A percentile compares a stretch with the other conserved stretches of the same genome.
These are phyloP conservation scores for Epichloe hybrida DNA, from an alignment of 2,329 filamentous ascomycete genomes.

Conservation along the genomic window DNA sequence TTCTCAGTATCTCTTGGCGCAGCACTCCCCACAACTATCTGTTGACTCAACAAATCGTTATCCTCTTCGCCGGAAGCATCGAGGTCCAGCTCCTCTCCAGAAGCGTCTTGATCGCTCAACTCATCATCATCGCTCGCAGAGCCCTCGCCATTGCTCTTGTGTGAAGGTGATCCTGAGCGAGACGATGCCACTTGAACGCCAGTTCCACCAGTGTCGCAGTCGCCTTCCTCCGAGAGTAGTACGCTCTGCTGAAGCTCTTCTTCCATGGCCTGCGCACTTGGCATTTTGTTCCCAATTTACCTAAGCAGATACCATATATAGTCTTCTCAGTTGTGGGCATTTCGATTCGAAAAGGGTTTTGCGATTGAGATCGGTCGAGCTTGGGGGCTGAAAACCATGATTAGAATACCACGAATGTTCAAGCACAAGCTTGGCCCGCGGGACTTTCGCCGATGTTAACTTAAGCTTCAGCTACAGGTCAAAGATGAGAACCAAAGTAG, in stretches of 20 bases:
- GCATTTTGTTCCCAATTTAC: constrained; percentile 25
- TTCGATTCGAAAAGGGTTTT: constrained; percentile 12
- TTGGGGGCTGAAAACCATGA: constrained; percentile 13
- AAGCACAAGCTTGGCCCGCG: constrained; percentile 6
- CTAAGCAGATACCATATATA: constrained; percentile 8
- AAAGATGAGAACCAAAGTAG: background rate
- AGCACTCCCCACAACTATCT: constrained; percentile 11
- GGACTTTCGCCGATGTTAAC: constrained; percentile 5
- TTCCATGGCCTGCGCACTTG: constrained; percentile 40
- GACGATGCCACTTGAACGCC: constrained; percentile 3
- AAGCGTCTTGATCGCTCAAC: constrained; percentile 25
- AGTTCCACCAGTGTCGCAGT: constrained; percentile 24
- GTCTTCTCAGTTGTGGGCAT: constrained; percentile 14
- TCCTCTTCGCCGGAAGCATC: constrained; percentile 31
- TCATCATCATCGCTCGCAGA: constrained; percentile 20
- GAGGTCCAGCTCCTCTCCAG: constrained; percentile 28
- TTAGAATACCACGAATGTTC: constrained; percentile 3
- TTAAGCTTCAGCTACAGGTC: background rate
- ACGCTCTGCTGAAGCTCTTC: constrained; percentile 45
- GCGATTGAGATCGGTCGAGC: constrained; percentile 11
- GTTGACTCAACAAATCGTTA: constrained; percentile 17
- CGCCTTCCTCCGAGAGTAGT: constrained; percentile 35
- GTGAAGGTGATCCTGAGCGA: background rate
- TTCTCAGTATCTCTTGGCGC: constrained; percentile 18
- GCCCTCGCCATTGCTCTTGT: constrained; percentile 9